Evolutionary conservation across 1,284 basidiomycete genomes (phyloP).

Genomic region (Athelia psychrophila): DNA sequence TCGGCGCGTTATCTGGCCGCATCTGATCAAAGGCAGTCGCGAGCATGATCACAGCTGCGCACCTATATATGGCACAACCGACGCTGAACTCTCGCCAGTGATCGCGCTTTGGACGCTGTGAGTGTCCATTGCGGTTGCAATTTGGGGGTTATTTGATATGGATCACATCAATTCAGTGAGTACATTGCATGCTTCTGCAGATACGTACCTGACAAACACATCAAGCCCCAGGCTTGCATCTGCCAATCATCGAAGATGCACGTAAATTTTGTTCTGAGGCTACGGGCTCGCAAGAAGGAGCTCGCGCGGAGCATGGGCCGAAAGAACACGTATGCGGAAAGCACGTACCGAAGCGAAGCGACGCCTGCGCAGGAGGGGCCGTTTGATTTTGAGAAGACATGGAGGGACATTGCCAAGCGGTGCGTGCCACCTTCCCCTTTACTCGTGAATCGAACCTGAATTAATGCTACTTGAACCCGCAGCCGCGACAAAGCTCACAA

Average conservation of each 20-base stretch:
- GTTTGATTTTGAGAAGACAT: constrained; percentile 45
- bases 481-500: constrained; percentile 23
- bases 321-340: constrained; percentile 28
- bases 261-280: too few species aligned
- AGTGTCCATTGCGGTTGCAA: too few species aligned
- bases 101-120: too few species aligned
- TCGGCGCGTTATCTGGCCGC: too few species aligned
- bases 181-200: too few species aligned
- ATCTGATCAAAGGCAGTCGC: too few species aligned
- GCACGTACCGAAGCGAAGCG: constrained; percentile 6
- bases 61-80: too few species aligned
- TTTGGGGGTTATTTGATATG: too few species aligned
- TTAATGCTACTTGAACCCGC: neutral
- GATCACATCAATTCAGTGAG: too few species aligned
- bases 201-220: too few species aligned
- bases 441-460: neutral
- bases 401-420: constrained; percentile 33
- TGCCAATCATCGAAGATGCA: constrained; percentile 33
- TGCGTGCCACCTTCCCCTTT: constrained; percentile 7
- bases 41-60: too few species aligned
- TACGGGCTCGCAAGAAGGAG: constrained; percentile 35
- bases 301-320: constrained; percentile 33
- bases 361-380: constrained; percentile 22
- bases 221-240: constrained; percentile 18
- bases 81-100: too few species aligned